Conservation (phyloP, 352 stramenopile genomes). For the Globisporangium solare region DNA sequence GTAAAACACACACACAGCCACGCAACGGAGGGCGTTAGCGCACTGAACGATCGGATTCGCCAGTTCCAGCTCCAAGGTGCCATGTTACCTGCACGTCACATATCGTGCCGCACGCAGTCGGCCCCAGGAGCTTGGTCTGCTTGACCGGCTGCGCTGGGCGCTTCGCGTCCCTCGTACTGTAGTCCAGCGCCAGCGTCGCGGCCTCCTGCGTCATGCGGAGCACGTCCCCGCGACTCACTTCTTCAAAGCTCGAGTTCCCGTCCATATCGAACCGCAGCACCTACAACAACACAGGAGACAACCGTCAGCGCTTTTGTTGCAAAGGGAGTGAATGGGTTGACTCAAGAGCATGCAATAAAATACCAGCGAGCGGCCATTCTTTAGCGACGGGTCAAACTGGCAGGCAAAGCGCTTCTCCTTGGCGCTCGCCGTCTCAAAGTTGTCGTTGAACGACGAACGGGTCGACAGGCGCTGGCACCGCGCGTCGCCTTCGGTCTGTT, state of each 20-base stretch:
- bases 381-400: slow-evolving; percentile 33
- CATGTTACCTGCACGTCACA: slow-evolving; percentile 34
- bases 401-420: slow-evolving; percentile 23
- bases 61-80: no score
- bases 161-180: slow-evolving; percentile 3
- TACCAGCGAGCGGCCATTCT: slow-evolving; percentile 31
- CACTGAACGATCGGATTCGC: neutral
- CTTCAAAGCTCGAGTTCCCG: slow-evolving; percentile 35
- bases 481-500: neutral
- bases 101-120: slow-evolving; percentile 26
- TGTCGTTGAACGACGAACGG: neutral
- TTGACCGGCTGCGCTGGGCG: slow-evolving; percentile 1
- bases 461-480: neutral
- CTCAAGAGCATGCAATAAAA: no score
- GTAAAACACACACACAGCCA: slow-evolving; percentile 9
- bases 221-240: slow-evolving; percentile 56
- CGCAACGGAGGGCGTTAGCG: neutral
- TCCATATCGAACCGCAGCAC: slow-evolving; percentile 41
- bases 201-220: slow-evolving; percentile 50
- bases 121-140: slow-evolving; percentile 10
- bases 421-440: neutral
- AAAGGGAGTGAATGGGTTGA: no score
- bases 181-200: slow-evolving; percentile 24
- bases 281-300: neutral
- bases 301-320: no score